Base-by-base conservation (phyloP, 2,329 filamentous ascomycete genomes). In the Eurotiales sp. region DNA sequence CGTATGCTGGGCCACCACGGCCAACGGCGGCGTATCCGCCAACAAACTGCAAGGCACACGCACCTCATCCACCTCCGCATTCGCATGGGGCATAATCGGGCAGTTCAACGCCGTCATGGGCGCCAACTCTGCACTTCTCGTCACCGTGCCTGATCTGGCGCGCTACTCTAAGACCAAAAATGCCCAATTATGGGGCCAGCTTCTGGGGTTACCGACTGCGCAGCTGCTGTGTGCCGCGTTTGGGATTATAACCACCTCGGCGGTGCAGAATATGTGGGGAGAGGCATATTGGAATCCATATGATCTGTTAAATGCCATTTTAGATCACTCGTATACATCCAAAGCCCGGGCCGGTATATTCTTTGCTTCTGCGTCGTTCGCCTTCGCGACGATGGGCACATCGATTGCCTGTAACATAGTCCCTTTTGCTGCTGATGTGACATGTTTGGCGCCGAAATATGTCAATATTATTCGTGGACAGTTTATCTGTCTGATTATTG, bases 81-180 rank as follows among this genome's bases (percentile, higher is more conserved):
- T 71, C 1, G 70, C 68, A 25, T 73, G 70, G 70, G 59, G 62
- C 42, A 61, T 72, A 48, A 65, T 72, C 55, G 56, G 57, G 14
- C 70, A 68, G 36, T 67, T 73, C 52, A 73, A 72, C 57, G 60
- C 64, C 46, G 64, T 71, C 50, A 64, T 73, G 59, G 69, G 70
- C 8, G 61, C 58, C 12, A 63, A 66, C 25, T 68, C 61, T 5
- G 65, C 64, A 5, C 59, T 70, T 55, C 55, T 70, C 15, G 65
- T 71, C 12, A 71, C 64, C 39, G 67, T 71, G 30, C 68, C 69
- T 12, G 68, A 72, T 53, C 58, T 71, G 10, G 62, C 69, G 10
- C 61, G 69, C 4, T 71, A 71, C 54, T 65, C 61, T 47, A 61
- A 60, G 39, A 62, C 67, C 0, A 52, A 59, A 17, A 64, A 70